Conservation (phyloP, 1,284 basidiomycete species). For the Trametes sp. region DNA sequence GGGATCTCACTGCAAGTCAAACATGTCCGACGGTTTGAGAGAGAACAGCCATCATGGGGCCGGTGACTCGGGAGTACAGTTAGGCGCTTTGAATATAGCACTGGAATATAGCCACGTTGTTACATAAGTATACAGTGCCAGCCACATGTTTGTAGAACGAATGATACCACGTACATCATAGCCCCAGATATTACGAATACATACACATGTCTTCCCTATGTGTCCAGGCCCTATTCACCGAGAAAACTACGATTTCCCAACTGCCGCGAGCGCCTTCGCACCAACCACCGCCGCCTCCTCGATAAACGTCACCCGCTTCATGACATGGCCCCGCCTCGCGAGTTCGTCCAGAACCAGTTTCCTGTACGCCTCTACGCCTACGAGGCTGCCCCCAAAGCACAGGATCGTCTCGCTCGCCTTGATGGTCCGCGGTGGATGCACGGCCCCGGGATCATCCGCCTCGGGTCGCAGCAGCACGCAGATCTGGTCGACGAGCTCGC, state of each 20-base stretch:
- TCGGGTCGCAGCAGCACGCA: slow-evolving; percentile 56
- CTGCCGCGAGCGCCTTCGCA: slow-evolving; percentile 48
- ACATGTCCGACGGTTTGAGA: too few species aligned
- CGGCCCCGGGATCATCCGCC: slow-evolving; percentile 31
- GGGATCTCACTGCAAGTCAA: too few species aligned
- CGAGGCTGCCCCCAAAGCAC: slow-evolving; percentile 79
- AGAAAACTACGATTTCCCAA: slow-evolving; percentile 5
- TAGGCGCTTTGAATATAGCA: too few species aligned
- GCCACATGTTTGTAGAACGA: too few species aligned
- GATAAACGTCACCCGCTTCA: slow-evolving; percentile 69
- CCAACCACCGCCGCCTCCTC: slow-evolving; percentile 72
- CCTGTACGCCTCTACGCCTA: slow-evolving; percentile 65
- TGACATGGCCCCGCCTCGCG: slow-evolving; percentile 60
- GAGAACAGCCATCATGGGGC: too few species aligned
- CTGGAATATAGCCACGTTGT: too few species aligned
- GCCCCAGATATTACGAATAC: not conserved
- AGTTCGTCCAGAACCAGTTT: slow-evolving; percentile 67
- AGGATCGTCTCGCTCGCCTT: slow-evolving; percentile 63
- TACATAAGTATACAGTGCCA: too few species aligned
- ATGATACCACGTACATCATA: too few species aligned
- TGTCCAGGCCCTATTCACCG: not conserved
- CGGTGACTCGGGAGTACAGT: too few species aligned
- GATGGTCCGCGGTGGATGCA: slow-evolving; percentile 49
- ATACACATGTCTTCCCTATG: not conserved
- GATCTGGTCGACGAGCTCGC: slow-evolving; percentile 67